Conservation (phyloP, 164 flowering plant genomes). For the Taxillus chinensis region DNA sequence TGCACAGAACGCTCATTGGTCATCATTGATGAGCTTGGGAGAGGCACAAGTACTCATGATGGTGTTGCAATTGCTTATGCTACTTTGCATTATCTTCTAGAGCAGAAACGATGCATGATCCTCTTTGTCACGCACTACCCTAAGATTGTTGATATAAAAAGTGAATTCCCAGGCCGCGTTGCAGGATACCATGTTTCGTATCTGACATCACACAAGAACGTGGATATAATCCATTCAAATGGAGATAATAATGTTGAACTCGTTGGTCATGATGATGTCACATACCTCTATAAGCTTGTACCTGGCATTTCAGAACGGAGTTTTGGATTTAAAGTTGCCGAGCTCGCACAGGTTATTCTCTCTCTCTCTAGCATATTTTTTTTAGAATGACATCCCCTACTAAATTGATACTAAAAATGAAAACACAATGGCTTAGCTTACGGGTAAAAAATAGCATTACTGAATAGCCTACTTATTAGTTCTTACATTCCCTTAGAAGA, state of each 20-base stretch:
- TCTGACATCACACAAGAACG: conserved; percentile 32
- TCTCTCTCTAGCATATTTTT: background rate
- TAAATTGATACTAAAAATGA: too few species aligned
- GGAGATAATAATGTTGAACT: conserved; percentile 9
- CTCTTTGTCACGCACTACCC: conserved; percentile 99
- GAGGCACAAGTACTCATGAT: conserved; percentile 98
- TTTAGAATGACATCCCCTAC: too few species aligned
- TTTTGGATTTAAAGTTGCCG: conserved; percentile 92
- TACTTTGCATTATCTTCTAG: conserved; percentile 60
- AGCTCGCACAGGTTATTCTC: conserved; percentile 84
- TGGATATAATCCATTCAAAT: conserved; percentile 7
- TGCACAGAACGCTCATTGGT: conserved; percentile 67
- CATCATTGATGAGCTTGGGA: conserved; percentile 91
- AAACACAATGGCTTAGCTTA: too few species aligned
- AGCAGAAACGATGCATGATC: conserved; percentile 62
- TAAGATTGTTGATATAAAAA: conserved; percentile 52
- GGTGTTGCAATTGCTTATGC: conserved; percentile 96
- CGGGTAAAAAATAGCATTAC: too few species aligned
- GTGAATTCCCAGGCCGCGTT: conserved; percentile 59
- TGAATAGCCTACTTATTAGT: too few species aligned
- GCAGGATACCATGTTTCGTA: conserved; percentile 86
- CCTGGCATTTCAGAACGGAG: conserved; percentile 76
- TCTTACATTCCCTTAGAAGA: too few species aligned
- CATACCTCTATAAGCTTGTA: conserved; percentile 82
- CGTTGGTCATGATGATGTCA: conserved; percentile 37